These are phyloP conservation scores for Rhizopus arrhizus DNA, from an alignment of 371 early-diverging fungal genomes.

Conservation along the genomic window DNA sequence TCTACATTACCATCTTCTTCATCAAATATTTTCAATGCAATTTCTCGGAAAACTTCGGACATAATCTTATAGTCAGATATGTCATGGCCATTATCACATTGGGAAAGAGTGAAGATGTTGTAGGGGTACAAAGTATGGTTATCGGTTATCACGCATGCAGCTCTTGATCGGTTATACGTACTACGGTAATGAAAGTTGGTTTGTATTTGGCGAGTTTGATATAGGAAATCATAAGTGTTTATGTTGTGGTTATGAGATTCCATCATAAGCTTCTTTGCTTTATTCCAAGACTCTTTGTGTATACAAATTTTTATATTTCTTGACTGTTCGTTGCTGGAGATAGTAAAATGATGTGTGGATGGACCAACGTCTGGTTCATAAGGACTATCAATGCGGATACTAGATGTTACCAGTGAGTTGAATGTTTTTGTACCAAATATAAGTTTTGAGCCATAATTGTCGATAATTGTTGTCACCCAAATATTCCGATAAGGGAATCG, in stretches of 20 bases:
- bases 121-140: conserved; percentile 3
- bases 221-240: conserved; percentile 1
- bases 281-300: conserved; percentile 1
- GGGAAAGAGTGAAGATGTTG: conserved; percentile 1
- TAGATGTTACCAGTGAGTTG: conserved; percentile 3
- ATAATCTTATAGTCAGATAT: conserved; percentile 2
- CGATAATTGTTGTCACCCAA: conserved; percentile 9
- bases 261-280: conserved; percentile 6
- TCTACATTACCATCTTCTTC: conserved; percentile 1
- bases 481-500: not conserved
- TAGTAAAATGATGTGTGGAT: not conserved
- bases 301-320: conserved; percentile 3
- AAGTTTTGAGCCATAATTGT: conserved; percentile 2
- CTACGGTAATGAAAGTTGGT: not conserved
- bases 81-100: conserved; percentile 7
- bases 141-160: not conserved
- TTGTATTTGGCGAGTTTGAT: conserved; percentile 3
- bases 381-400: conserved; percentile 1
- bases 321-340: not conserved
- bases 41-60: conserved; percentile 6
- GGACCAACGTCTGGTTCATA: conserved; percentile 4
- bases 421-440: conserved; percentile 6
- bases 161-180: conserved; percentile 4
- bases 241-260: not conserved
- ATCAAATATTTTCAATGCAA: conserved; percentile 5